Base-by-base conservation (phyloP, 345 rosid species). In the Cardiospermum halicacabum region DNA sequence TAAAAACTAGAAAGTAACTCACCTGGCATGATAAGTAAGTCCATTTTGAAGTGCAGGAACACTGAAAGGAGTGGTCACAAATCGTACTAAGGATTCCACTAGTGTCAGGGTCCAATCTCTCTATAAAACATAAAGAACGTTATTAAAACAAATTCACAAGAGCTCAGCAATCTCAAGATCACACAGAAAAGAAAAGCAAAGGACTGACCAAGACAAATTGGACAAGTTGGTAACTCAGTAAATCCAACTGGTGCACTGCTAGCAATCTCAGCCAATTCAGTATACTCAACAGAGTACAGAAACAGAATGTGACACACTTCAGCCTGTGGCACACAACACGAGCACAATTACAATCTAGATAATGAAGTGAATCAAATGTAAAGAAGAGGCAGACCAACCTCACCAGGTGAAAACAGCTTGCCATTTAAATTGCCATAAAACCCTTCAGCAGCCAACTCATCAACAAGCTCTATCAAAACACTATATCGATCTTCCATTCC, bases 41-140 rank as follows among this genome's bases (percentile, higher is more conserved):
- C 99, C 99, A 91, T 69, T 91, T 94, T 3, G 95, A 84, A 73
- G 92, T 87, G 78, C 99, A 91, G 0, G 87, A 83, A 66, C 99
- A 94, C 43, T 87, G 92, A 79, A 91, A 94, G 11, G 99, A 91
- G 79, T 94, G 97, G 74, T 94, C 97, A 81, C 97, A 91, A 28
- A 84, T 81, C 3, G 96, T 85, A 63, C 91, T 85, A 15, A 82
- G 81, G 65, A 94, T 84, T 47, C 96, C 99, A 28, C 97, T 83
- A 36, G 96, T 91, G 65, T 94, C 99, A 6, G 89, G 89, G 73
- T 89, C 99, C 77, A 94, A 77, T 76, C 99, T 82, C 84, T 94
- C 91, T 94, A 80, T 25, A 56, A 67, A 48, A 26, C 31, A 56
- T 50, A 62, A 56, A 11, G 26, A 62, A 42, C 3, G 28, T 3